A percentile compares a stretch with the other conserved stretches of the same genome.
Conservation (phyloP, 2,329 filamentous ascomycete species). For the Phoma sp. region DNA sequence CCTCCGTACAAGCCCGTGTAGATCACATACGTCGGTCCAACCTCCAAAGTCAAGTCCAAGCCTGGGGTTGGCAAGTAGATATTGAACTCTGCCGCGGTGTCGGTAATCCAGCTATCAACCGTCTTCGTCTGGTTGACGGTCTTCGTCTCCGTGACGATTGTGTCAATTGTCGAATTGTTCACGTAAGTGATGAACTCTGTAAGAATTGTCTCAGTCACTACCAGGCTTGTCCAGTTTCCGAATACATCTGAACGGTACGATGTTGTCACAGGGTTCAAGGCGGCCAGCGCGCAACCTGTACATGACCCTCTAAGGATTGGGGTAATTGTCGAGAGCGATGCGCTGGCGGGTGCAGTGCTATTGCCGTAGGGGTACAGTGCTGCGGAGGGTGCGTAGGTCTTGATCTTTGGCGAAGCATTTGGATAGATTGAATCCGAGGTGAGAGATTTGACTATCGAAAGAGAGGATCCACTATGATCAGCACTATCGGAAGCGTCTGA, state of each 20-base stretch:
- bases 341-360: neutral
- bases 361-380: constrained; percentile 4
- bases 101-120: constrained; percentile 27
- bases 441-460: neutral
- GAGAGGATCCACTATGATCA: neutral
- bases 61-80: constrained; percentile 27
- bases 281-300: constrained; percentile 43
- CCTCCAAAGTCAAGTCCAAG: constrained; percentile 22
- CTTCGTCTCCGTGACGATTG: constrained; percentile 29
- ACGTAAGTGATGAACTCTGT: constrained; percentile 36
- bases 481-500: neutral
- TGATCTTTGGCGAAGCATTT: neutral
- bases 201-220: constrained; percentile 38
- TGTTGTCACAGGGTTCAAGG: constrained; percentile 28
- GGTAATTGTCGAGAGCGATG: neutral
- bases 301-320: constrained; percentile 21
- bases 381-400: neutral
- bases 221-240: constrained; percentile 28
- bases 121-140: constrained; percentile 41
- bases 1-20: constrained; percentile 39
- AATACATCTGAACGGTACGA: constrained; percentile 4
- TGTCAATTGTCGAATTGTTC: constrained; percentile 34
- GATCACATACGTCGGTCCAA: constrained; percentile 42
- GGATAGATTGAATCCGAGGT: neutral
- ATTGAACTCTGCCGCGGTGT: constrained; percentile 32